Base-by-base conservation (phyloP, 2,329 filamentous ascomycete species). In the Colletotrichum coccodes region DNA sequence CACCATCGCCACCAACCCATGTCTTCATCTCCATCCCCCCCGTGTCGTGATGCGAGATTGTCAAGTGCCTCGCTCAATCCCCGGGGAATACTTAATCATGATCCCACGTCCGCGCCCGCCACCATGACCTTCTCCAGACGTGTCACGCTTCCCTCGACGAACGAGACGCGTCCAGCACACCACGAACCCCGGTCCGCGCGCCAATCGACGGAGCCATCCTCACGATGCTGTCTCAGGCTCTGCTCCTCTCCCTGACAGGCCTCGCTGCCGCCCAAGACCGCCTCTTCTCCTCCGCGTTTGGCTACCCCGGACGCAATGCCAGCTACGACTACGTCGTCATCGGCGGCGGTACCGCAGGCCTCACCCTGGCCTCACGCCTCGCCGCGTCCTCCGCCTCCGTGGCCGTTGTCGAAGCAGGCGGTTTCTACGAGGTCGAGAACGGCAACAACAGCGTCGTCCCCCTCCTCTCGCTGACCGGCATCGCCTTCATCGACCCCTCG, bases 261-360 rank as follows among this genome's bases (percentile, higher is more conserved):
- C 18, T 64, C 38, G 60, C 7, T 18, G 36, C 36, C 28, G 64
- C 64, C 21, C 52, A 64, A 6, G 46, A 64, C 28, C 60, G 64
- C 23, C 44, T 68, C 30, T 64, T 58, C 32, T 69, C 61, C 21
- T 65, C 56, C 7, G 70, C 70, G 1, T 72, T 72, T 36, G 71
- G 67, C 28, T 62, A 71, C 9, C 67, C 70, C 23, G 70, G 71
- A 32, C 50, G 53, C 42, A 60, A 72, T 53, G 59, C 64, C 6
- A 72, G 67, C 34, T 72, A 60, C 42, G 70, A 72, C 49, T 72
- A 71, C 59, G 28, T 72, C 30, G 32, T 83, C 9, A 74, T 81
- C 26, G 80, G 81, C 34, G 81, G 81, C 36, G 81, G 81, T 23
- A 82, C 77, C 0, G 80, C 78, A 2, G 81, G 81, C 32, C 74